Conservation (phyloP, 495 filamentous ascomycete species). For the Hyaloscypha hepaticicola region DNA sequence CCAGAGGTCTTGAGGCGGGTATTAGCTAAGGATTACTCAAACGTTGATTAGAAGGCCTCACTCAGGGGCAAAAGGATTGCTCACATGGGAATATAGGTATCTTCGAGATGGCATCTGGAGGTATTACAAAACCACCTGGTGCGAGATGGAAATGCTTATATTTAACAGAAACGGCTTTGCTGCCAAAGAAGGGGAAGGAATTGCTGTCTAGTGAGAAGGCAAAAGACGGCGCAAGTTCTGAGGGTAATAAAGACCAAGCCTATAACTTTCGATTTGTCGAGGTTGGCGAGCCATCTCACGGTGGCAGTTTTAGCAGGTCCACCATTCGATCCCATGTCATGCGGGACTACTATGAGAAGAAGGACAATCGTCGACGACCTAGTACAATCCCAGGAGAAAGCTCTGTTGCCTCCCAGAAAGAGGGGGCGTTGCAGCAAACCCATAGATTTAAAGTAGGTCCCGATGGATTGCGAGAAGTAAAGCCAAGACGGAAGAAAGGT, state of each 20-base stretch:
- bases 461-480: conserved; percentile 15
- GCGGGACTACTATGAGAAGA: conserved; percentile 19
- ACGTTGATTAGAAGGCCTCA: neutral
- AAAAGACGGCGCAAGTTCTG: neutral
- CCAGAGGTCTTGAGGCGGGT: neutral
- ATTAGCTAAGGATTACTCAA: neutral
- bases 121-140: neutral
- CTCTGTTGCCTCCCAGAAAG: conserved; percentile 11
- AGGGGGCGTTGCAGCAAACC: conserved; percentile 10
- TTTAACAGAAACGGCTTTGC: neutral
- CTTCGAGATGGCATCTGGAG: neutral
- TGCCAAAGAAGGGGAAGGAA: neutral
- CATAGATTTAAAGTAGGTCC: conserved; percentile 17
- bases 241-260: neutral
- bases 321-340: conserved; percentile 23
- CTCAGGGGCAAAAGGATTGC: neutral
- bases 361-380: neutral
- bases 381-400: neutral
- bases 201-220: neutral
- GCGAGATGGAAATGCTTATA: neutral
- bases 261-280: conserved; percentile 18
- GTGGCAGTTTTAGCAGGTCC: conserved; percentile 9
- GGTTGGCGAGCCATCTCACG: conserved; percentile 1
- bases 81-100: neutral
- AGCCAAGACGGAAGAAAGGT: conserved; percentile 1